Evolutionary conservation across 2,329 filamentous ascomycete species (phyloP).

Genomic region (Aspergillus intermedius): DNA sequence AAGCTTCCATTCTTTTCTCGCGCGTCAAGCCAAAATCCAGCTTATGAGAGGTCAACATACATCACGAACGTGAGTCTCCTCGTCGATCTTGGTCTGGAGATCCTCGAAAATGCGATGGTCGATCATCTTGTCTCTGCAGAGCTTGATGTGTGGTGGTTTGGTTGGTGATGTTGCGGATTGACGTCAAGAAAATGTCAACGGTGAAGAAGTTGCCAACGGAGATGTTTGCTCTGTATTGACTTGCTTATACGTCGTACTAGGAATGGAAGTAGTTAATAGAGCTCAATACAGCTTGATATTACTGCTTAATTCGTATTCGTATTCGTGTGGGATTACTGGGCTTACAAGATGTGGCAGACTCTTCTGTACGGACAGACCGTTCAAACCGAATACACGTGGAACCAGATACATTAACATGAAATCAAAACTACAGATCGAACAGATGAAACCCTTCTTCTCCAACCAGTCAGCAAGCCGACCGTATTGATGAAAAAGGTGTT

Average conservation of each 20-base stretch:
- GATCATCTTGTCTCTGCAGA: slow-evolving; percentile 48
- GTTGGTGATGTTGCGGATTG: slow-evolving; percentile 8
- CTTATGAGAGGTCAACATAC: slow-evolving; percentile 30
- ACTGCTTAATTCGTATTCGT: too few relatives aligned
- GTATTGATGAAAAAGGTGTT: slow-evolving; percentile 56
- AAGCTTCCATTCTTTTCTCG: slow-evolving; percentile 10
- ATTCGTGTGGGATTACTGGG: too few relatives aligned
- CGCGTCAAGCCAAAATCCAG: not conserved
- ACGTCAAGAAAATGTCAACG: slow-evolving; percentile 9
- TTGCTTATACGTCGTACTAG: not conserved
- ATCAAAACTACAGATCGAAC: too few relatives aligned
- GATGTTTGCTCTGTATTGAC: not conserved
- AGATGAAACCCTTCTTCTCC: slow-evolving; percentile 47
- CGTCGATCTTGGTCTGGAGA: slow-evolving; percentile 82
- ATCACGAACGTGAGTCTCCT: slow-evolving; percentile 75
- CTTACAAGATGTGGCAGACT: too few relatives aligned
- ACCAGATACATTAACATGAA: too few relatives aligned
- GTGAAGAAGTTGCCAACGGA: slow-evolving; percentile 12
- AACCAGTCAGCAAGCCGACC: slow-evolving; percentile 48
- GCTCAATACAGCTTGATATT: too few relatives aligned
- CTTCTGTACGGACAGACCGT: too few relatives aligned
- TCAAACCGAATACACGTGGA: too few relatives aligned
- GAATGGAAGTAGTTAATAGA: not conserved
- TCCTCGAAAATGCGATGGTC: slow-evolving; percentile 79
- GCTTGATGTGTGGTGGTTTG: slow-evolving; percentile 3